phyloP scores from a whole-genome alignment of 139 green algal genomes.

The Astrephomene gubernaculifera region DNA sequence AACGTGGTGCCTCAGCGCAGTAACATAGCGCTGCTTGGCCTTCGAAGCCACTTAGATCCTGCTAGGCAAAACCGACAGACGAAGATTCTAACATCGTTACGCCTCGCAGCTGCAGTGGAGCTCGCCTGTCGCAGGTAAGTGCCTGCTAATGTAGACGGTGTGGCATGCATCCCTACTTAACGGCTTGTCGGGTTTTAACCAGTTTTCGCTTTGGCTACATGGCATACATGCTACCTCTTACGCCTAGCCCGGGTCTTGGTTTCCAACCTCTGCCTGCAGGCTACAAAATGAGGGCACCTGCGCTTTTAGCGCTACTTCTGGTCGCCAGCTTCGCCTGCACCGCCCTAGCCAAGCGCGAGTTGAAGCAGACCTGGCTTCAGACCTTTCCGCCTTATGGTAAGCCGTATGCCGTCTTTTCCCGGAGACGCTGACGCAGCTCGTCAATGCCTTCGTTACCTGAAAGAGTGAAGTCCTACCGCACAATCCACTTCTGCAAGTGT shows the following conservation, averaged over 20 bases:
- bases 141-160: background rate
- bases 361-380: background rate
- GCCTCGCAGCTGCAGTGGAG: background rate
- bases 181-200: background rate
- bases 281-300: background rate
- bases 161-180: background rate
- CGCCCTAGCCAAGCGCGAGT: background rate
- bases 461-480: background rate
- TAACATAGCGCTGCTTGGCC: no score
- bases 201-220: background rate
- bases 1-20: no score
- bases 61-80: no score
- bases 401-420: background rate
- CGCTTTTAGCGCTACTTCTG: background rate
- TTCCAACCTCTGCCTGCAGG: background rate
- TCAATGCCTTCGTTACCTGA: background rate
- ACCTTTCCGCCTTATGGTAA: slow-evolving; percentile 13
- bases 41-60: no score
- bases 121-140: background rate
- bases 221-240: background rate
- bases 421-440: background rate
- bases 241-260: background rate
- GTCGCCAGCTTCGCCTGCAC: background rate
- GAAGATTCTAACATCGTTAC: no score
- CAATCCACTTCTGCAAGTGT: background rate